Base-by-base conservation (phyloP, 495 filamentous ascomycete species). In the Filosporella fistucella region DNA sequence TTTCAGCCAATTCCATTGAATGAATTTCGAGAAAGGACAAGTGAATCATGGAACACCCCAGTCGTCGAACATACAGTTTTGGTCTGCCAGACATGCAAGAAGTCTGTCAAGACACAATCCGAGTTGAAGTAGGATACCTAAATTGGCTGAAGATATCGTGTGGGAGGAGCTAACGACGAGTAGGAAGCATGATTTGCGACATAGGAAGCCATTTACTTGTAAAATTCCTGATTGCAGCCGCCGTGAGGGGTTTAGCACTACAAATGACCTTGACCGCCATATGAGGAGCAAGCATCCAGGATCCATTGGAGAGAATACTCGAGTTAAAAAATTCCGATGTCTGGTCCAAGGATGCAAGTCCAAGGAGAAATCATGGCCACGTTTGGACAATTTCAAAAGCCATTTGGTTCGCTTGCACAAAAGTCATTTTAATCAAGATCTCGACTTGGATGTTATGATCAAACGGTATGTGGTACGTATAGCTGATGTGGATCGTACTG, bases 351-450 rank as follows among this genome's bases (percentile, higher is more conserved):
- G 68, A 41, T 95, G 91, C 55, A 71, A 70, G 22, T 80, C 75
- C 17, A 82, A 78, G 43, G 68, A 74, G 14, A 96, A 96, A 66
- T 69, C 75, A 34, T 96, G 91, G 88, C 90, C 88, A 9, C 80
- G 93, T 7, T 63, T 85, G 42, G 93, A 98, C 63, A 98, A 98
- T 54, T 98, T 96, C 65, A 82, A 81, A 58, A 82, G 86, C 46
- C 93, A 98, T 56, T 71, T 95, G n/a, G n/a, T n/a, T n/a, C n/a
- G n/a, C n/a, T n/a, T n/a, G n/a, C n/a, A n/a, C n/a, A n/a, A n/a
- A n/a, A 26, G 53, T 21, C 23, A 63, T 17, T 70, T 76, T 3
- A 67, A 75, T 25, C 69, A 82, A 7, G 52, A 50, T 0, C 52
- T 52, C 17, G 49, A 52, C 8, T 46, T 52, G 21, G 54, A 55